Conservation (phyloP, 257 asterid species). For the Asclepias syriaca region DNA sequence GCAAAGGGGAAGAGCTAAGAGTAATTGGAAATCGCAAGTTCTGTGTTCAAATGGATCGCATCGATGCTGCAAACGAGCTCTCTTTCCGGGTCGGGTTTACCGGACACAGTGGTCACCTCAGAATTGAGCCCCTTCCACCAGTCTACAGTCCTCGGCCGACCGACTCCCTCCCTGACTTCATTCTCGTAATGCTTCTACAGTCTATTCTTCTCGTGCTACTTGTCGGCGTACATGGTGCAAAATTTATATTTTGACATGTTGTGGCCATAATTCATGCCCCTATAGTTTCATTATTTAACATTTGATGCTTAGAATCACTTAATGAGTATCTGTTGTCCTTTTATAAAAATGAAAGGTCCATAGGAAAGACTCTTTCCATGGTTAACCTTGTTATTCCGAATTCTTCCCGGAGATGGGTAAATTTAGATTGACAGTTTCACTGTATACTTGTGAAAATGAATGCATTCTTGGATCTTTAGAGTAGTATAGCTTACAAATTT, state of each 20-base stretch:
- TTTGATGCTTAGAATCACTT: neutral
- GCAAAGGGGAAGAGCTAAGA: neutral
- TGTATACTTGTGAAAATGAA: neutral
- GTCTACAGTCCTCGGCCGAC: conserved; percentile 53
- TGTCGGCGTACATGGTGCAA: neutral
- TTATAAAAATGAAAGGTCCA: neutral
- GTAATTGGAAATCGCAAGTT: neutral
- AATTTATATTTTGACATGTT: neutral
- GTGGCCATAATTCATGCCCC: neutral
- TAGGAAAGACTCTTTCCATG: neutral
- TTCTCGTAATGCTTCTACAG: conserved; percentile 39
- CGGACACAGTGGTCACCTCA: conserved; percentile 85
- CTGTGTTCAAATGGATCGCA: conserved; percentile 41
- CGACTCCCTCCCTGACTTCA: conserved; percentile 70
- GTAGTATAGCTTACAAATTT: neutral
- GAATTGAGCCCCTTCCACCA: conserved; percentile 80
- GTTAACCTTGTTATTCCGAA: neutral
- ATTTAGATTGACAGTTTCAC: neutral
- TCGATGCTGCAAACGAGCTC: conserved; percentile 53
- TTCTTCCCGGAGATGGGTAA: neutral
- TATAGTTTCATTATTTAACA: neutral
- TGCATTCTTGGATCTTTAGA: neutral
- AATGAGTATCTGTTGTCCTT: neutral
- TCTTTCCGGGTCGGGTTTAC: conserved; percentile 82
- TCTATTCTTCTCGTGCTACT: neutral